Evolutionary conservation across 768 basidiomycete genomes (phyloP), one percentile per base, ranked within the genome.

Genomic region (Sutorius australiensis): DNA sequence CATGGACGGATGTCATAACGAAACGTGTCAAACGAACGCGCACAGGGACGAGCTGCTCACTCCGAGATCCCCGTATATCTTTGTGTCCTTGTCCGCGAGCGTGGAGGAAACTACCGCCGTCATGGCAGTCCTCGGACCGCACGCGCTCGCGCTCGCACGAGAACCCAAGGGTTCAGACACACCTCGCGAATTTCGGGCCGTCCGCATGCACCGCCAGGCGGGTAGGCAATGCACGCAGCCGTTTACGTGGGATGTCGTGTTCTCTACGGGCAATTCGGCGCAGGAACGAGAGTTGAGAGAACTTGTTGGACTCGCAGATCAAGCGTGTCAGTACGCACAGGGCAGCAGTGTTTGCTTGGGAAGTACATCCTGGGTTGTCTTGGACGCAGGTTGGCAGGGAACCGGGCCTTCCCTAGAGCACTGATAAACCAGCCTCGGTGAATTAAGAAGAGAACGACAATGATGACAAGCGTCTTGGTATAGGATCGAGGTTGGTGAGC

Each of bases 121-220:
- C 5, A 66, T 67, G 57, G 63, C 66, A 16, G 52, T 67, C 10
- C 34, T 65, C 45, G 64, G 64, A 21, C 45, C 48, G 24, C 58
- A 65, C 45, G 66, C 58, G 4, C 54, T 66, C 45, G 64, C 64
- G 17, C 56, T 68, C 27, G 41, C 62, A 21, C 53, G 7, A 13
- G 62, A 57, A 52, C 16, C 48, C 5, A 50, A 44, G n/a, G 42
- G 17, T 8, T 33, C 42, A 17, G 13, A 39, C 17, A 32, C 28
- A 6, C n/a, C 48, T 17, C 46, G 19, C 21, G 19, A 14, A 14
- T 62, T 62, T 28, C 38, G 21, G 13, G 61, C 62, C 24, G 61
- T 63, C 16, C 61, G 61, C n/a, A 52, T 64, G 61, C 37, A 50
- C 31, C 21, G 27, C 21, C 45, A 14, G 27, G 17, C 30, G 30